Evolutionary conservation across 2,329 filamentous ascomycete genomes (phyloP), one percentile per base, ranked within the genome.

Genomic region (Penicillium vulpinum): DNA sequence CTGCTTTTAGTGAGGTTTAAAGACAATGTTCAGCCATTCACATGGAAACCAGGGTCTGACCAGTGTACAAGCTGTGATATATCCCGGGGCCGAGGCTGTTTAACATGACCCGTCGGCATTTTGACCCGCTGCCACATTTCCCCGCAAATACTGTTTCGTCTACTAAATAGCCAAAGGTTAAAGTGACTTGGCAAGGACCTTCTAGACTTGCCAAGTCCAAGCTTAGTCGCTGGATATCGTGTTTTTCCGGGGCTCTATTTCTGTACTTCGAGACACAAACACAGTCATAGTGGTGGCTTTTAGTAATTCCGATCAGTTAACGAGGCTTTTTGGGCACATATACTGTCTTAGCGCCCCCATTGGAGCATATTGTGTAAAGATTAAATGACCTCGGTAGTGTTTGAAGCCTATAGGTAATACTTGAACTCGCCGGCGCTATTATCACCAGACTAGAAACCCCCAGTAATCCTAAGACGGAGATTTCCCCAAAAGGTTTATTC

Each of bases 401-500:
- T 21, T 21, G 4, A 29, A 15, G 26, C 11, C 7, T 16, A 21
- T 21, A 15, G 43, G 43, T 10, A 18, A 22, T 38, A 11, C 22
- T 26, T 16, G n/a, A 9, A 13, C 24, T 28, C 4, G 7, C 8
- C 15, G n/a, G 35, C 9, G 7, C 33, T 38, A 13, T 18, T n/a
- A 16, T 28, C 33, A 21, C 2, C 7, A 49, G n/a, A 13, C 16
- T 9, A 13, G 7, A 13, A 21, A 16, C 9, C 22, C 22, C n/a
- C 8, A 13, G 15, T 24, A 50, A 16, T 33, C 11, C 33, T 39
- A 48, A 41, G 29, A 43, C 51, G 45, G 50, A 29, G 24, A 38
- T 49, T 26, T 16, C 28, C 40, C 53, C 49, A 47, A 59, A n/a
- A 48, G 48, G 40, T 40, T 21, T 39, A 49, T 31, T 9, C 22